These are phyloP conservation scores for Bretschneidera sinensis DNA, from an alignment of 345 rosid species.

Conservation along the genomic window DNA sequence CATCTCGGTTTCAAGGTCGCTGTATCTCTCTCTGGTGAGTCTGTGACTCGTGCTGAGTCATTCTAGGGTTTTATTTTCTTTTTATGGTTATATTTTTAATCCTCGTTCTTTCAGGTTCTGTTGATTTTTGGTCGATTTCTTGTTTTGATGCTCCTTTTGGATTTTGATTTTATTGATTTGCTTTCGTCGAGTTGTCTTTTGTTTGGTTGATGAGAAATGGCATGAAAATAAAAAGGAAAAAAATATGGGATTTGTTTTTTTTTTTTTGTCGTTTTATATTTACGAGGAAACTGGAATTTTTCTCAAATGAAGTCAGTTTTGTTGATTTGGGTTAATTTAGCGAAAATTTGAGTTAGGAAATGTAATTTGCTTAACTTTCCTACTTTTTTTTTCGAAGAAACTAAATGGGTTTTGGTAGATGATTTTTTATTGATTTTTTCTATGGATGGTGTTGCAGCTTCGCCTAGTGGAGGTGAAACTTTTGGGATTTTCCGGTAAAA, in stretches of 20 bases:
- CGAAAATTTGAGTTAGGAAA: slow-evolving; percentile 1
- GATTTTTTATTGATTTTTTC: slow-evolving; percentile 21
- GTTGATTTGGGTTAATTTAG: background rate
- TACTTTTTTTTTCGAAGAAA: slow-evolving; percentile 13
- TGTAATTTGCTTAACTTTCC: slow-evolving; percentile 1
- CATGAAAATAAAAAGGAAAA: slow-evolving; percentile 2
- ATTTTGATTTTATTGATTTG: background rate
- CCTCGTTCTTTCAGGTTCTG: slow-evolving; percentile 1
- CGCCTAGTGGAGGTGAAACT: slow-evolving; percentile 39
- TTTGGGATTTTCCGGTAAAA: slow-evolving; percentile 37
- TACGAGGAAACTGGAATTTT: background rate
- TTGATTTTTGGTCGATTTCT: slow-evolving; percentile 5
- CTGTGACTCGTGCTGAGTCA: slow-evolving; percentile 27
- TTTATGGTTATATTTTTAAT: background rate
- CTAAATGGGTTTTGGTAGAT: slow-evolving; percentile 8
- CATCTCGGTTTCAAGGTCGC: background rate
- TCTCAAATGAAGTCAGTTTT: slow-evolving; percentile 7
- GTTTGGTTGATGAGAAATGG: slow-evolving; percentile 22
- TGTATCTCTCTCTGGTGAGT: slow-evolving; percentile 32
- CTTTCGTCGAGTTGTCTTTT: background rate
- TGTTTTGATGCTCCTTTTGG: too few relatives aligned
- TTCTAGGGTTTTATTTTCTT: slow-evolving; percentile 25
- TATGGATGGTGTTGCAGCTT: slow-evolving; percentile 51
- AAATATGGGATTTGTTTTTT: background rate
- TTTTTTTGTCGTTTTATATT: background rate